Base-by-base conservation (phyloP, 371 early-diverging fungal species). In the Neoconidiobolus thromboides region DNA sequence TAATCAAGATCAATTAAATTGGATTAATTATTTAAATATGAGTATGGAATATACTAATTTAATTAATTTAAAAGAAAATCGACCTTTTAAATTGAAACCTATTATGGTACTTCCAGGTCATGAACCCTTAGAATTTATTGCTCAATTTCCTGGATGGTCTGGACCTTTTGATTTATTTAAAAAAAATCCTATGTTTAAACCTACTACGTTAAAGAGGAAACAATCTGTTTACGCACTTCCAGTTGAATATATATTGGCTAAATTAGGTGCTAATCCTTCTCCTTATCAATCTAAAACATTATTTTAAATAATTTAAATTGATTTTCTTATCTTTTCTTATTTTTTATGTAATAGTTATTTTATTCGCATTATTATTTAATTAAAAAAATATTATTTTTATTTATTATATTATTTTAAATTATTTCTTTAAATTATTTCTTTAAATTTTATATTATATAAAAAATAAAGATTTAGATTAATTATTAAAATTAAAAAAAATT, bases 111-210 rank as follows among this genome's bases (percentile, higher is more conserved):
- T 14, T 7, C 60, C 60, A 14, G 48, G n/a, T 26, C 46, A 59
- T 15, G 60, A 59, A 42, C 60, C 60, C 2, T 26, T 59, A 5
- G 60, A 59, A 43, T 59, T 59, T 59, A 59, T 59, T 12, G 48
- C 46, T 3, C 60, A 59, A 40, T 59, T 59, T 40, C 40, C 60
- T 4, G 40, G 36, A 41, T 59, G 60, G 60, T 12, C 40, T 59
- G 39, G 36, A 6, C 10, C 37, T 6, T 7, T 12, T 4, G 4
- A 14, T 15, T 1, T n/a, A 2, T 14, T 4, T 7, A 9, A 6
- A 14, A 41, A 48, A 9, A 14, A 12, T 6, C 9, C 9, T n/a
- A 39, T 12, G 2, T 15, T 39, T 43, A 59, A 59, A 15, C 60
- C 60, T 14, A n/a, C 48, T 5, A 59, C 60, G 1, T 40, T 59